phyloP scores from a whole-genome alignment of 2,329 filamentous ascomycete genomes.

The Madurella fahalii region DNA sequence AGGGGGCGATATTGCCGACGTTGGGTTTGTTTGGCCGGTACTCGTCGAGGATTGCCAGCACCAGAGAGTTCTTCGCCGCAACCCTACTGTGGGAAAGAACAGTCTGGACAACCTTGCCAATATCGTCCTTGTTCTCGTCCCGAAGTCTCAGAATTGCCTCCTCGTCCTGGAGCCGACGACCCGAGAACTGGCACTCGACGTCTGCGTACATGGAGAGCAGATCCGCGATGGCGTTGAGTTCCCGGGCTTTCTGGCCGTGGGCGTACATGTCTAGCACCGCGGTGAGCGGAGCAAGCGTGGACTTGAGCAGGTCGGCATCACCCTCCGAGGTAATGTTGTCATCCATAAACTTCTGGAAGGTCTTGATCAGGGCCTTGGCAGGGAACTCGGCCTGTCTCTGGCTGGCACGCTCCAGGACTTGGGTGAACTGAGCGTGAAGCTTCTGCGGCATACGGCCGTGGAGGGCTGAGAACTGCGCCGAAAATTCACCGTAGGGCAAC shows the following conservation, averaged over 20 bases:
- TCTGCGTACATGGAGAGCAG: slow-evolving; percentile 79
- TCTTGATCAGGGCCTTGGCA: slow-evolving; percentile 79
- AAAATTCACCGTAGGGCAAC: slow-evolving; percentile 95
- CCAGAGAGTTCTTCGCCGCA: slow-evolving; percentile 86
- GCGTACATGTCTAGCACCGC: slow-evolving; percentile 75
- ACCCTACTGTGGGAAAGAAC: slow-evolving; percentile 93
- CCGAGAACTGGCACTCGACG: slow-evolving; percentile 84
- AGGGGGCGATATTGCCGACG: slow-evolving; percentile 81
- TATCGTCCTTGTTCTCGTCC: slow-evolving; percentile 94
- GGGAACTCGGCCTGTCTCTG: slow-evolving; percentile 82
- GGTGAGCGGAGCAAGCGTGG: slow-evolving; percentile 69
- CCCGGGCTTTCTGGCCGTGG: slow-evolving; percentile 86
- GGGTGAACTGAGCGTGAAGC: slow-evolving; percentile 75
- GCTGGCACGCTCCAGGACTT: slow-evolving; percentile 81
- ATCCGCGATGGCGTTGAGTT: slow-evolving; percentile 74
- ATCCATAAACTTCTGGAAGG: slow-evolving; percentile 81
- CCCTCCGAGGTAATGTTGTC: slow-evolving; percentile 66
- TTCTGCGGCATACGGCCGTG: slow-evolving; percentile 96
- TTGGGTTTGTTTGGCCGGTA: slow-evolving; percentile 94
- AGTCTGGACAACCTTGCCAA: slow-evolving; percentile 76
- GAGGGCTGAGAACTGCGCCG: slow-evolving; percentile 90
- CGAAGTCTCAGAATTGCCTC: slow-evolving; percentile 89
- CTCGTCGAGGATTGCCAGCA: slow-evolving; percentile 86
- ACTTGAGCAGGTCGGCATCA: slow-evolving; percentile 70
- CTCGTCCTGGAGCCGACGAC: slow-evolving; percentile 80